Base-by-base conservation (phyloP, 441 rosid species). In the Isatis lusitanica region DNA sequence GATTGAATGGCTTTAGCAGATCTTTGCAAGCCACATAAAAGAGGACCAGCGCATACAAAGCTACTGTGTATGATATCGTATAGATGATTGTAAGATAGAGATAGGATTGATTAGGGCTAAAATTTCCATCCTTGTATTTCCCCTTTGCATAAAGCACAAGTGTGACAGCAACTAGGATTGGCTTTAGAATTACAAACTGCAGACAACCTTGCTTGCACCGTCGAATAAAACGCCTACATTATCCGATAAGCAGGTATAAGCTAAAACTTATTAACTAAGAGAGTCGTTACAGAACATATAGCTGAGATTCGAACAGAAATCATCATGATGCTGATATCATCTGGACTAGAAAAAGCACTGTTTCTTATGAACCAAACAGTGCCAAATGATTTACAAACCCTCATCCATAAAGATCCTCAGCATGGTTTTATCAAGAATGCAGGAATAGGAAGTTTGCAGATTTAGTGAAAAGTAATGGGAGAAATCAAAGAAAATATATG, bases 201-300 rank as follows among this genome's bases (percentile, higher is more conserved):
- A 93, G 73, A 78, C 98, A 89, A 38, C 98, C 98, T 81, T 93
- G 98, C 85, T 93, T 93, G 82, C 98, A 91, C 79, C 92, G 89
- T 70, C 97, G 85, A 69, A 91, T 93, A 78, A 93, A 93, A 57
- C 89, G 94, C 86, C 98, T 93, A 81, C 71, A 78, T 63, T 52
- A 71, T 60, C 66, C 70, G 18, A 53, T 69, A 26, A 36, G 3
- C 68, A 7, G 31, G 53, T 7, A 24, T 53, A 31, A 65, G 66
- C 73, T 60, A 36, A 64, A 51, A 56, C 64, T 66, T 30, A 17
- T 64, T 17, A 62, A 74, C 74, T 60, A 44, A 61, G 70, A 55
- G 52, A 66, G 50, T 56, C 57, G 56, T 16, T 56, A 66, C 0
- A 57, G 58, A 51, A 58, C 42, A 39, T 21, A 72, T 17, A 17